Evolutionary conservation across 495 filamentous ascomycete genomes (phyloP), one percentile per base, ranked within the genome.

Genomic region (Penicillium dipodomyicola): DNA sequence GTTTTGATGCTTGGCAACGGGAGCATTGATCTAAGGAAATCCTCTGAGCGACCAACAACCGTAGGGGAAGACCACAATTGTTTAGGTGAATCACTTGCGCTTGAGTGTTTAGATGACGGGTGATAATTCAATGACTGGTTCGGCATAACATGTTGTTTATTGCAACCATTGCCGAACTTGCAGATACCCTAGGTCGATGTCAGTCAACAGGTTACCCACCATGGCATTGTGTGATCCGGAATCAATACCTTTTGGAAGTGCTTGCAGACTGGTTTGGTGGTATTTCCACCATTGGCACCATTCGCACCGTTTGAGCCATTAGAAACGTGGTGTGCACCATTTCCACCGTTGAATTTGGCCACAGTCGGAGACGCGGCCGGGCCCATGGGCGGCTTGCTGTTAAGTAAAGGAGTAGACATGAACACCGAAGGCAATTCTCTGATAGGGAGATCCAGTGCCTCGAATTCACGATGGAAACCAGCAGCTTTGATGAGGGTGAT

Each of bases 401-500:
- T 58, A 58, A 57, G 48, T 9, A 75, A 49, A 10, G 70, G 64
- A 1, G 64, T 60, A 19, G 72, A 69, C 55, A 72, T 74, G 52
- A 82, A 81, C 10, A 80, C 70, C 1, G 68, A 62, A 6, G 74
- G 74, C 27, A 82, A 32, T 53, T 80, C 76, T 54, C 68, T 69
- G 22, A 81, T 65, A 10, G 70, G 68, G 39, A 82, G 56, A 17
- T 56, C 65, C n/a, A 76, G 61, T 0, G 30, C 58, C 23, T 71
- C 63, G 20, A 70, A 78, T 60, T 76, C 69, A 12, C 62, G 61
- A 29, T 72, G 70, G 48, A 74, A 77, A 1, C 60, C 62, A 23
- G 72, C 68, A 17, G 72, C 67, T 59, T 76, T 76, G 41, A 87
- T 65, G 14, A 86, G 73, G 7, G 82, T 84, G 49, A 86, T 77